Evolutionary conservation across 1,284 basidiomycete genomes (phyloP), one percentile per base, ranked within the genome.

Genomic region (Rhodofomes roseus): DNA sequence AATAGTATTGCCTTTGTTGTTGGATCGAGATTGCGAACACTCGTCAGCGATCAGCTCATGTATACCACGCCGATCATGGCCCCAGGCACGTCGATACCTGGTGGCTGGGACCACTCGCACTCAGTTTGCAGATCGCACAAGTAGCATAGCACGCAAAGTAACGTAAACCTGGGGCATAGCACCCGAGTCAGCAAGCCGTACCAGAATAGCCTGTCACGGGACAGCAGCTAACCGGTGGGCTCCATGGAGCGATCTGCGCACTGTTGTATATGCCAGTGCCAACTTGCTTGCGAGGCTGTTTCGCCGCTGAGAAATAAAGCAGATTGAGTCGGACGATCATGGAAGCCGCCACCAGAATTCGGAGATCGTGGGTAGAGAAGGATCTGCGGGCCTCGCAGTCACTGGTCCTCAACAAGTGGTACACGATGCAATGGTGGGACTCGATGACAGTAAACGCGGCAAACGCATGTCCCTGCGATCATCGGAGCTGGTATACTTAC

Each of bases 31-130:
- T 29, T 16, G 3, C 5, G 27, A 23, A 29, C 50, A 14, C 31
- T 20, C 34, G 9, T 25, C 50, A 52, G 31, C 34, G 50, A 51
- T 31, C 27, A 51, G 29, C 50, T 36, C 50, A 37, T 37, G 50
- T 18, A 25, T 16, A 40, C 20, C 46, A 51, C 55, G 46, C 56
- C 39, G 56, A 57, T 57, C 56, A 57, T 51, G 39, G 23, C 23
- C 39, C 37, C 23, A 43, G 52, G 53, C 53, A 40, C 40, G 37
- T 39, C 22, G 53, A 27, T 29, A 31, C 31, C 40, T 27, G 37
- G 37, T 31, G 53, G 36, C 25, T 18, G 29, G 23, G 51, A 53
- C 37, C 37, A 40, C 40, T 41, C 39, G 18, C 7, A 29, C 50
- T 52, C 31, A 37, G 50, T 34, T 37, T 2, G 50, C 20, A 37